Evolutionary conservation across 768 basidiomycete species (phyloP).

Genomic region (Cytidiella melzeri): DNA sequence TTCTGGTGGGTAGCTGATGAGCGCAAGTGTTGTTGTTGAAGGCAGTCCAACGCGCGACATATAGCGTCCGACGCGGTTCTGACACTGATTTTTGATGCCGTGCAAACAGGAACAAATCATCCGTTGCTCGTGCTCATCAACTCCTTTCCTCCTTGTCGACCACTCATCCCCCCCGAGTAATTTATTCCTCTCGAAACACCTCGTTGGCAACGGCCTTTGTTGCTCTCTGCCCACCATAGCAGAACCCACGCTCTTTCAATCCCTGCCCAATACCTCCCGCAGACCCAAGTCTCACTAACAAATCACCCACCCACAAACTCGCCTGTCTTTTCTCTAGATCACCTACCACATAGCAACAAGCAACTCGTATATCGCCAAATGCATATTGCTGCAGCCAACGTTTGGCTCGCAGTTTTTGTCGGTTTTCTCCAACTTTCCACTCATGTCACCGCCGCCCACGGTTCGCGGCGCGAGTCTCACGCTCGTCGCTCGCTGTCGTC

Average conservation of each 20-base stretch:
- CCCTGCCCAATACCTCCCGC: constrained; percentile 9
- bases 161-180: constrained; percentile 12
- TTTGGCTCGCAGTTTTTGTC: constrained; percentile 18
- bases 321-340: not conserved
- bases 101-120: constrained; percentile 6
- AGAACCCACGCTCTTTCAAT: constrained; percentile 37
- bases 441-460: constrained; percentile 32
- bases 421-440: constrained; percentile 20
- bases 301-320: not conserved
- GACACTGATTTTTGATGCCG: not conserved
- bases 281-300: constrained; percentile 17
- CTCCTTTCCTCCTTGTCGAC: constrained; percentile 5
- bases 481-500: constrained; percentile 26
- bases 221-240: constrained; percentile 21
- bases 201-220: constrained; percentile 1
- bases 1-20: too few relatives aligned
- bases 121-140: not conserved
- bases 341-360: constrained; percentile 21
- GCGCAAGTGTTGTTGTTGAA: too few relatives aligned
- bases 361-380: constrained; percentile 16
- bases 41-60: not conserved
- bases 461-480: constrained; percentile 31
- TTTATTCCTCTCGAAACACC: constrained; percentile 9
- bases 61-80: not conserved
- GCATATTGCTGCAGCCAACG: not conserved